phyloP scores from a whole-genome alignment of 1,284 basidiomycete genomes.

The Wolfiporia cocos region DNA sequence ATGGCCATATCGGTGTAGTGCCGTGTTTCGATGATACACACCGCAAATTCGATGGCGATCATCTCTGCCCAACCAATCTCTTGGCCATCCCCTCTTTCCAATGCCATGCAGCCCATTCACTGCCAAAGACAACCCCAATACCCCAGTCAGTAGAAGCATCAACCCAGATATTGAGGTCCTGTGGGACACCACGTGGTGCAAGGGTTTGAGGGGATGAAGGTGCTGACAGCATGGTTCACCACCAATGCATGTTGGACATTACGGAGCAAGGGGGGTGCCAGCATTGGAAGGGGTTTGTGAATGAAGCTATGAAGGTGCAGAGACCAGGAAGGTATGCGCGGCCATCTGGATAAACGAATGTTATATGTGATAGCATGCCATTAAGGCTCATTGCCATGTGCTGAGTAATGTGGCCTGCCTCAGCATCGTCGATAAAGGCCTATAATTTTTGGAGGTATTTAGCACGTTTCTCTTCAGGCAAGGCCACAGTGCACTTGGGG shows the following conservation, averaged over 20 bases:
- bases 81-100: not conserved
- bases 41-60: not conserved
- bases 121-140: not conserved
- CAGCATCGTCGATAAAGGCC: not conserved
- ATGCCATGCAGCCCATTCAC: not conserved
- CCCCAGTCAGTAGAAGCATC: not conserved
- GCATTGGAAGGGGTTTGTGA: not conserved
- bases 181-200: not conserved
- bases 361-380: not conserved
- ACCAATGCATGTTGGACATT: not conserved
- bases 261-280: not conserved
- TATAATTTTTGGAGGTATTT: not conserved
- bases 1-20: not conserved
- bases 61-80: not conserved
- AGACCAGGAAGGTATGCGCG: not conserved
- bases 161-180: not conserved
- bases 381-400: not conserved
- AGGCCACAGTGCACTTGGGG: not conserved
- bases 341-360: not conserved
- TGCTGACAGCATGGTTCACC: not conserved
- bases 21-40: not conserved
- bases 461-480: not conserved
- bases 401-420: not conserved
- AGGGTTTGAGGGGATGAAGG: not conserved
- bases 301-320: not conserved